phyloP scores from a whole-genome alignment of 2,329 filamentous ascomycete species.

The Lecanicillium sp. region DNA sequence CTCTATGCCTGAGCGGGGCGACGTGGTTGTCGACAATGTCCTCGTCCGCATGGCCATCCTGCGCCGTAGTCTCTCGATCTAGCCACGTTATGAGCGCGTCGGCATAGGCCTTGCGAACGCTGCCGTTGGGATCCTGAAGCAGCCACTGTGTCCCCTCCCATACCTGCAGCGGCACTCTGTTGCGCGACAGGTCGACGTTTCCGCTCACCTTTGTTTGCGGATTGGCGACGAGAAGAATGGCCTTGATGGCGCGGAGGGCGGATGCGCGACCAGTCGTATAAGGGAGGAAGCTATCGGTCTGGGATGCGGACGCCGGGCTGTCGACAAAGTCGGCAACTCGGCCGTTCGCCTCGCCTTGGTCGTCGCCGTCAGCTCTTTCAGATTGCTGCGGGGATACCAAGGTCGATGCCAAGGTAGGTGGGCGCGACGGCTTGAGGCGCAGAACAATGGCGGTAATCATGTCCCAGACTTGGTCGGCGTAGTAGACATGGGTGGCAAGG shows the following conservation, averaged over 20 bases:
- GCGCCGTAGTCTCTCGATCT: constrained; percentile 64
- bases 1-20: constrained; percentile 33
- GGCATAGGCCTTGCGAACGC: constrained; percentile 76
- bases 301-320: constrained; percentile 29
- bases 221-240: constrained; percentile 77
- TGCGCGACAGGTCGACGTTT: constrained; percentile 60
- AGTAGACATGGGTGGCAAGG: constrained; percentile 91
- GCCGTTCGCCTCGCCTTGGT: constrained; percentile 26
- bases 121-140: constrained; percentile 67
- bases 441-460: constrained; percentile 79
- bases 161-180: constrained; percentile 68
- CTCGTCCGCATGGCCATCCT: constrained; percentile 56
- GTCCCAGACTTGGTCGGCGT: constrained; percentile 90
- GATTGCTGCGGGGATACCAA: constrained; percentile 33
- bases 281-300: constrained; percentile 45
- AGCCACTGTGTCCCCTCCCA: constrained; percentile 99
- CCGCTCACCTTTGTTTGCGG: constrained; percentile 50
- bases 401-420: constrained; percentile 35
- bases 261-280: constrained; percentile 48
- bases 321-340: constrained; percentile 32
- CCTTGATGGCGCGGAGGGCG: constrained; percentile 73
- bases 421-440: constrained; percentile 61
- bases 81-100: constrained; percentile 82
- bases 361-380: constrained; percentile 35
- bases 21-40: constrained; percentile 40